Conservation (phyloP, 345 rosid genomes). For the Rhizophora mangle region DNA sequence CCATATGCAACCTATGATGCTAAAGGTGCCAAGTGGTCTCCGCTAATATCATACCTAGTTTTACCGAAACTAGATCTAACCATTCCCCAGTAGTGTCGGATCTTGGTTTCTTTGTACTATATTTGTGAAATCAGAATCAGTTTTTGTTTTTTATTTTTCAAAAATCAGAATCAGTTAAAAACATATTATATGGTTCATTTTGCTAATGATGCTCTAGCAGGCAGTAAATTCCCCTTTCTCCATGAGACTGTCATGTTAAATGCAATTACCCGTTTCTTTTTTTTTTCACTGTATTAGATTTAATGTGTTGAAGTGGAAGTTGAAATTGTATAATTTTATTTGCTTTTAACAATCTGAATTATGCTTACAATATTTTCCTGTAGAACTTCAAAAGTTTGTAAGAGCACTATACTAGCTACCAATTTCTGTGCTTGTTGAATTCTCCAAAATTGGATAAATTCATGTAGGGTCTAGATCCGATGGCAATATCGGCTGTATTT, state of each 20-base stretch:
- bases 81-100: slow-evolving; percentile 27
- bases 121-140: slow-evolving; percentile 2
- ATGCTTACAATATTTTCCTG: too few relatives aligned
- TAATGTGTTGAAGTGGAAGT: too few relatives aligned
- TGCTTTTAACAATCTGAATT: too few relatives aligned
- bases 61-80: slow-evolving; percentile 30
- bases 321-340: too few relatives aligned
- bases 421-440: not conserved
- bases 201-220: too few relatives aligned
- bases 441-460: slow-evolving; percentile 14
- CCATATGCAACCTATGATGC: not conserved
- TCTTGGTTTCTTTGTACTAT: slow-evolving; percentile 30
- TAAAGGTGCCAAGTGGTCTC: not conserved
- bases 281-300: too few relatives aligned
- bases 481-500: slow-evolving; percentile 75
- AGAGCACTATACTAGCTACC: not conserved
- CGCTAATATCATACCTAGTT: slow-evolving; percentile 7
- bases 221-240: too few relatives aligned
- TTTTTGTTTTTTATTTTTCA: not conserved
- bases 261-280: too few relatives aligned
- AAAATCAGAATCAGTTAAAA: not conserved
- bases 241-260: too few relatives aligned
- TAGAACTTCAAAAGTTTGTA: too few relatives aligned
- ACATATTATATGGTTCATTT: too few relatives aligned
- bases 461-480: slow-evolving; percentile 82